Conservation (phyloP, 140 eudicot species). For the Cichorium intybus region DNA sequence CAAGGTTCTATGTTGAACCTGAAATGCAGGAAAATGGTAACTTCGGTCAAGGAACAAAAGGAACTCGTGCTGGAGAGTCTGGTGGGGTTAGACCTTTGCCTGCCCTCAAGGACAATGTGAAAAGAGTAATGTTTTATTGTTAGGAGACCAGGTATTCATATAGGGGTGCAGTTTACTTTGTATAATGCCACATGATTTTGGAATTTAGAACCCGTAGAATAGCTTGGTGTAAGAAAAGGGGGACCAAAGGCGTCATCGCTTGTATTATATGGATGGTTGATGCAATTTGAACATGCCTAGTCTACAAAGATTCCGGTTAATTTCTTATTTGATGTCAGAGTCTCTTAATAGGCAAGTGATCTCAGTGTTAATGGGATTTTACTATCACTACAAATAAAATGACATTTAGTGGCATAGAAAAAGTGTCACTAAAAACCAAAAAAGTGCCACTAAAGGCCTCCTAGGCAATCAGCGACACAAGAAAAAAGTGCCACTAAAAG, state of each 20-base stretch:
- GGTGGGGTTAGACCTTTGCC: conserved; percentile 61
- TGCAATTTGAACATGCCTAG: neutral
- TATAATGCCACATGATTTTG: neutral
- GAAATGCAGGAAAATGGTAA: conserved; percentile 16
- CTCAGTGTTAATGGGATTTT: too few species aligned
- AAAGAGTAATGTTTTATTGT: conserved; percentile 75
- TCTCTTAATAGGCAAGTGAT: too few species aligned
- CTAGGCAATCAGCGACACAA: too few species aligned
- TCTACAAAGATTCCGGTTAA: neutral
- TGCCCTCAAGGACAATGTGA: conserved; percentile 72
- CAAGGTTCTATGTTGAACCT: conserved; percentile 82
- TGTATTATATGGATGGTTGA: neutral
- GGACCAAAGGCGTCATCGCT: neutral
- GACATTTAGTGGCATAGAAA: too few species aligned
- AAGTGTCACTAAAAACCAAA: too few species aligned
- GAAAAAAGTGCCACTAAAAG: too few species aligned
- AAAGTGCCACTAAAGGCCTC: too few species aligned
- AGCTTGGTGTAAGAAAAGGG: neutral
- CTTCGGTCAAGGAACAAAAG: conserved; percentile 15
- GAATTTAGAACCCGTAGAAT: too few species aligned
- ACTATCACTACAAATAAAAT: too few species aligned
- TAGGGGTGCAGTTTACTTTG: neutral
- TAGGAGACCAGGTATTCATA: neutral
- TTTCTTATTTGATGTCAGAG: neutral
- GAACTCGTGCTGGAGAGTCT: conserved; percentile 27